These are phyloP conservation scores for Fusarium agapanthi DNA, from an alignment of 2,329 filamentous ascomycete genomes.

Conservation along the genomic window DNA sequence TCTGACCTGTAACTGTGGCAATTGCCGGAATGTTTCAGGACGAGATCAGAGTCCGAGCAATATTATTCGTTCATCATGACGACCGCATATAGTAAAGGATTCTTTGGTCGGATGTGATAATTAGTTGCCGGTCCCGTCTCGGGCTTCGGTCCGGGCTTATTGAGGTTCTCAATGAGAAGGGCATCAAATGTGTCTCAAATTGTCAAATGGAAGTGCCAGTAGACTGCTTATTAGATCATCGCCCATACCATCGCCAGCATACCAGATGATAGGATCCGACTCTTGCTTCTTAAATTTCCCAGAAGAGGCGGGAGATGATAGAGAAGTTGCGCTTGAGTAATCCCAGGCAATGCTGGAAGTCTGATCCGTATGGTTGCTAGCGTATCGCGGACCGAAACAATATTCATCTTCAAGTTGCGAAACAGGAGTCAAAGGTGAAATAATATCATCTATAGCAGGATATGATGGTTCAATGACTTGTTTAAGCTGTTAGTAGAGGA, in stretches of 20 bases:
- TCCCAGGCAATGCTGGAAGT: too few relatives aligned
- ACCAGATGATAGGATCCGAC: neutral
- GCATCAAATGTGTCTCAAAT: neutral
- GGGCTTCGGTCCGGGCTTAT: neutral
- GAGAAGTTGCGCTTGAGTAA: neutral
- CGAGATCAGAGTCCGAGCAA: neutral
- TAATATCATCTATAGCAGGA: neutral
- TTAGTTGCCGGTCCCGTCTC: neutral
- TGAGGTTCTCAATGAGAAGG: too few relatives aligned
- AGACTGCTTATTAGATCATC: neutral
- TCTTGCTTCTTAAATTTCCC: neutral
- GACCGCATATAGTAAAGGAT: fast-evolving
- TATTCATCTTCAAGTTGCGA: neutral
- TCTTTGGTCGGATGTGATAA: fast-evolving
- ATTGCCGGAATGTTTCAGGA: neutral
- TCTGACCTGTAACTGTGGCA: neutral
- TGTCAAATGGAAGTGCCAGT: neutral
- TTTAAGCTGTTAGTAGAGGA: neutral
- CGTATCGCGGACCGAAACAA: neutral
- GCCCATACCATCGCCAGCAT: fast-evolving
- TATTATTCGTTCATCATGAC: too few relatives aligned
- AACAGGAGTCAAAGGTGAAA: neutral
- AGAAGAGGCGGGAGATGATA: neutral
- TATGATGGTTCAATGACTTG: neutral
- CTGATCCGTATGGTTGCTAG: neutral